These are phyloP conservation scores for Stereocaulon alpinum DNA, from an alignment of 495 filamentous ascomycete genomes.

Conservation along the genomic window DNA sequence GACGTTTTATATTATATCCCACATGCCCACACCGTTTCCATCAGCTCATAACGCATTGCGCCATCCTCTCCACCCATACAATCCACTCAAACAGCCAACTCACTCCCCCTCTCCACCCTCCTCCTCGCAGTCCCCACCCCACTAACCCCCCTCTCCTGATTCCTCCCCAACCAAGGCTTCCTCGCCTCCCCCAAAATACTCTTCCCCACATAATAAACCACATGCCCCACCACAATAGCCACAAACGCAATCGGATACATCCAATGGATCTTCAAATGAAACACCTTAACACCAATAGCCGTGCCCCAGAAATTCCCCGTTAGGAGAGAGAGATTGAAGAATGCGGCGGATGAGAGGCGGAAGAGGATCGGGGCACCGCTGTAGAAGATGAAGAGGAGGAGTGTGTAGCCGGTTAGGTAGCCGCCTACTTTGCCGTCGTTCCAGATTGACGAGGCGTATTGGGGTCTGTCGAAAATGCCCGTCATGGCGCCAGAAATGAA, in stretches of 20 bases:
- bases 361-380: constrained; percentile 74
- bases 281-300: constrained; percentile 77
- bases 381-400: constrained; percentile 78
- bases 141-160: constrained; percentile 70
- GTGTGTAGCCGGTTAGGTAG: constrained; percentile 79
- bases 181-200: constrained; percentile 72
- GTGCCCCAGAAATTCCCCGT: constrained; percentile 98
- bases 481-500: constrained; percentile 86
- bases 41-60: no score
- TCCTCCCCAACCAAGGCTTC: constrained; percentile 88
- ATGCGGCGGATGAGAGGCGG: constrained; percentile 79
- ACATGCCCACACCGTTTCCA: no score
- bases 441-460: constrained; percentile 58
- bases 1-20: no score
- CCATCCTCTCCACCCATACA: no score
- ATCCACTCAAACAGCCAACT: neutral
- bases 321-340: constrained; percentile 91
- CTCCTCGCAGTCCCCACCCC: constrained; percentile 83
- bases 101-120: constrained; percentile 53
- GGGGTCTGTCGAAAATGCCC: constrained; percentile 73
- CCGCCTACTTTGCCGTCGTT: constrained; percentile 57
- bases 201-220: constrained; percentile 74
- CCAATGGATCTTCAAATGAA: constrained; percentile 70
- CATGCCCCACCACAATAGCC: constrained; percentile 70
- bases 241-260: constrained; percentile 95